Evolutionary conservation across 805 yeast genomes (phyloP).

Genomic region (Zygotorulaspora danielsina): DNA sequence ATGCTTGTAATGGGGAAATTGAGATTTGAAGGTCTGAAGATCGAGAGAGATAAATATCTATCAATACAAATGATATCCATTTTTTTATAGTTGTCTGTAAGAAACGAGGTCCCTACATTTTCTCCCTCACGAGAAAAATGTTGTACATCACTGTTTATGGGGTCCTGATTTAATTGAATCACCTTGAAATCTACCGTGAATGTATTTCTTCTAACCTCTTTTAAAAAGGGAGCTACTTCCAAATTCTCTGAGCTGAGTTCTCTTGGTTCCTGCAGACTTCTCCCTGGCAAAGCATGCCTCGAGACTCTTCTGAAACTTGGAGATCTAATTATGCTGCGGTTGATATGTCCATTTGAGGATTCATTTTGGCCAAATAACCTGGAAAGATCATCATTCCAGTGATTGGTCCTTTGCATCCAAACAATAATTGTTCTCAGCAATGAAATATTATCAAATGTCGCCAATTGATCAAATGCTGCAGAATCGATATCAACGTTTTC

Average conservation of each 20-base stretch:
- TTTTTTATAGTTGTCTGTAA: conserved; percentile 24
- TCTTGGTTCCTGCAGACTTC: conserved; percentile 11
- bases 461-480: conserved; percentile 18
- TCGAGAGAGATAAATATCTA: conserved; percentile 15
- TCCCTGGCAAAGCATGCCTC: conserved; percentile 11
- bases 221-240: conserved; percentile 19
- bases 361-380: conserved; percentile 13
- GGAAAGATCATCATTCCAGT: conserved; percentile 17
- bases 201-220: conserved; percentile 20
- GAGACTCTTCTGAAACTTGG: conserved; percentile 10
- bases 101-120: conserved; percentile 19
- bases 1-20: conserved; percentile 20
- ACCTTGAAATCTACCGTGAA: conserved; percentile 23
- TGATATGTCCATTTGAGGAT: background rate
- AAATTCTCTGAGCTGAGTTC: conserved; percentile 14
- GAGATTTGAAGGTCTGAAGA: conserved; percentile 25
- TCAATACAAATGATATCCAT: conserved; percentile 28
- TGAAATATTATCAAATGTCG: conserved; percentile 19
- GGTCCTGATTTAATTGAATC: conserved; percentile 13
- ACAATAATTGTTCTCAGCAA: conserved; percentile 16
- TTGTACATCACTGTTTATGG: conserved; percentile 4
- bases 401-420: conserved; percentile 28
- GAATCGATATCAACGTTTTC: conserved; percentile 14
- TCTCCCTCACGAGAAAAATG: conserved; percentile 8
- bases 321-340: conserved; percentile 1